Evolutionary conservation across 345 rosid genomes (phyloP), one percentile per base, ranked within the genome.

Genomic region (Pseudoturritis turrita): DNA sequence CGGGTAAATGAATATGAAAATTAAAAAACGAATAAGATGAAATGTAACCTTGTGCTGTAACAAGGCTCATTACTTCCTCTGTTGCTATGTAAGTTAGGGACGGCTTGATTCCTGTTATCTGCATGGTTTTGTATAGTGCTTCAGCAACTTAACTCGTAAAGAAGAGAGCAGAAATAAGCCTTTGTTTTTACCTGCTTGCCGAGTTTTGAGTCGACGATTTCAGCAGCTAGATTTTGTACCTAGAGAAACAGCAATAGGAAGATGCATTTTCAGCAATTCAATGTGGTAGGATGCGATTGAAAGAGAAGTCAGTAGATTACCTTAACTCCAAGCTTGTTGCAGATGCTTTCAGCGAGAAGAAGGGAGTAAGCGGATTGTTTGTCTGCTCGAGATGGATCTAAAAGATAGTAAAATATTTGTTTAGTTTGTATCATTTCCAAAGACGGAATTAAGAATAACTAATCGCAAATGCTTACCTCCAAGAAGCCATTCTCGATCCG

Each of bases 1-100:
- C 2, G 3, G 10, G 11, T 28, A 12, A 26, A 28, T 12, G 7
- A 65, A 68, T n/a, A n/a, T n/a, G 22, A 36, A 25, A 3, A 22
- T 5, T 43, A 28, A 57, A 65, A 15, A 23, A 51, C n/a, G 21
- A 57, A 68, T 33, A 12, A 50, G 56, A 25, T 29, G 56, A 60
- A 46, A 35, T 45, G 33, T 62, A 78, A 95, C 97, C 99, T 88
- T 95, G 99, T 71, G 99, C 97, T 43, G 93, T 95, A 59, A 95
- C 97, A 43, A 95, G 99, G 82, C 96, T 88, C 97, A 88, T 95
- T 21, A 95, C 84, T 89, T 95, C 96, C 85, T 95, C 96, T 3
- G 96, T 88, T 9, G 99, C 96, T 70, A 95, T 87, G 29, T 84
- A 86, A 65, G 89, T 91, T 77, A 95, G 82, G 51, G 89, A 84